Evolutionary conservation across 345 rosid genomes (phyloP), one percentile per base, ranked within the genome.

Genomic region (Brassica nigra): DNA sequence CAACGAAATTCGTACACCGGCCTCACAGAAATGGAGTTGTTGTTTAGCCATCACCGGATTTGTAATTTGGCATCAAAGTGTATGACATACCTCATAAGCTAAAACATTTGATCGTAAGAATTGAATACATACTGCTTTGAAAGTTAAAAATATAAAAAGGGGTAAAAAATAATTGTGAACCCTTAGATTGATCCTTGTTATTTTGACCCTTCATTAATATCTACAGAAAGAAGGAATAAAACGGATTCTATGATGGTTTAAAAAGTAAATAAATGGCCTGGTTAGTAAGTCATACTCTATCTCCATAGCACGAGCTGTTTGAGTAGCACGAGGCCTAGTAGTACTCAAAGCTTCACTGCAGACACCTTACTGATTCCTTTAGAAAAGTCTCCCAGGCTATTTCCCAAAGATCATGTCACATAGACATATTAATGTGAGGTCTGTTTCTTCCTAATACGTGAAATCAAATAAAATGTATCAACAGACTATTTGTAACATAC

Each of bases 361-460:
- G 30, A 94, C 83, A 77, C 87, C 86, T 58, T 89, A 87, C 64
- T 89, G 76, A 70, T 83, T 88, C 86, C 93, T 86, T 79, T 88
- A 95, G 87, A 89, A 92, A 82, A 94, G 89, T 89, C 92, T 91
- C 90, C 91, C 97, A 85, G 95, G 98, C 97, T 94, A 88, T 92
- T 89, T 88, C 83, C 82, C 78, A 89, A 81, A 78, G 58, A 80
- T 67, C 63, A 15, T 85, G 87, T 83, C 47, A 89, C 80, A 66
- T 4, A 6, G 20, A 9, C 15, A 69, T 64, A 14, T 49, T 10
- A 39, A 33, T 33, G 37, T 33, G 37, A 33, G 37, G 37, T 10
- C 1, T 27, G 54, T 65, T 33, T 52, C 5, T 2, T 29, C 52
- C 36, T 52, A n/a, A 54, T 3, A 55, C 6, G 30, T 62, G 12